A percentile compares a stretch with the other conserved stretches of the same genome.
These are phyloP conservation scores for Ramaria rubella DNA, from an alignment of 768 basidiomycete species.

Conservation along the genomic window DNA sequence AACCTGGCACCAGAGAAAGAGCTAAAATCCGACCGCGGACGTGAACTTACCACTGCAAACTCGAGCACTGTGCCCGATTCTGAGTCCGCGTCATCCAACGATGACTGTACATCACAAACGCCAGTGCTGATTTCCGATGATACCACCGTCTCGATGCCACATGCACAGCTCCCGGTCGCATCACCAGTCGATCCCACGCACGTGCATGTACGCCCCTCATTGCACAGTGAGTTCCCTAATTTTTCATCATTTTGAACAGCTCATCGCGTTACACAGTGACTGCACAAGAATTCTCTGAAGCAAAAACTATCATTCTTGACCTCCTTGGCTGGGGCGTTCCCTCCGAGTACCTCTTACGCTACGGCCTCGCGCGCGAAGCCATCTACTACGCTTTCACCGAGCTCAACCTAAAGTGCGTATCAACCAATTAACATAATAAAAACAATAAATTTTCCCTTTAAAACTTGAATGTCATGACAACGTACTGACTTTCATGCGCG, in stretches of 20 bases:
- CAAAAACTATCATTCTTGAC: conserved; percentile 72
- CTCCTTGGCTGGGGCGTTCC: conserved; percentile 79
- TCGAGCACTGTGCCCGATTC: too few species aligned
- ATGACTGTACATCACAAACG: background rate
- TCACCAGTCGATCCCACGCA: background rate
- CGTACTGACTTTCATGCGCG: background rate
- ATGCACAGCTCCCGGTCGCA: background rate
- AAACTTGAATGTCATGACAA: background rate
- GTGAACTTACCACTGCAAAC: too few species aligned
- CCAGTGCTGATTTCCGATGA: background rate
- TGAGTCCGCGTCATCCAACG: too few species aligned
- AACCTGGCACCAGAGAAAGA: too few species aligned
- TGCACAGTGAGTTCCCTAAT: conserved; percentile 8
- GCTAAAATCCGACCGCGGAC: too few species aligned
- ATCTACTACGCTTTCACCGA: conserved; percentile 74
- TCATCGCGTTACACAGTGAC: conserved; percentile 41
- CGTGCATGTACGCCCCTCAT: conserved; percentile 2
- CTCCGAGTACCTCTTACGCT: conserved; percentile 64
- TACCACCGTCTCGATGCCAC: background rate
- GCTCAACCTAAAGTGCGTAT: conserved; percentile 45
- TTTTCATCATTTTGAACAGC: background rate
- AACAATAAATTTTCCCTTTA: too few species aligned
- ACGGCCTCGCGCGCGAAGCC: conserved; percentile 60
- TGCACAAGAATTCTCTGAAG: conserved; percentile 58
- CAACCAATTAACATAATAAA: too few species aligned